Conservation (phyloP, 2,329 filamentous ascomycete genomes). For the Dothistroma septosporum region DNA sequence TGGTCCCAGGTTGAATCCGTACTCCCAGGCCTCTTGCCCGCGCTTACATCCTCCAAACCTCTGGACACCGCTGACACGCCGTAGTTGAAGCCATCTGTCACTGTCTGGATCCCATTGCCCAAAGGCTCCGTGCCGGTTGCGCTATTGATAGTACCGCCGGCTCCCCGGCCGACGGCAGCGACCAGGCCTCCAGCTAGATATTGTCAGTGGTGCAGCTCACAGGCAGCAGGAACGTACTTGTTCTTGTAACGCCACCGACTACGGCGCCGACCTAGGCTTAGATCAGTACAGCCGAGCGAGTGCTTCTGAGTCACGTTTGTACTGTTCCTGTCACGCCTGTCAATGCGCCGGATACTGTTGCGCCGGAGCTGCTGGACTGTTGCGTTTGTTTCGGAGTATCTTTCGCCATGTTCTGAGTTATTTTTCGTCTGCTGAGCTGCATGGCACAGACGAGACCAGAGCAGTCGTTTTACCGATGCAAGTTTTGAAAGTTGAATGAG, state of each 20-base stretch:
- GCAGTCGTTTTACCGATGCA: too few species aligned
- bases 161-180: conserved; percentile 42
- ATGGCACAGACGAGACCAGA: too few species aligned
- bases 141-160: conserved; percentile 44
- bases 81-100: conserved; percentile 42
- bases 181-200: conserved; percentile 47
- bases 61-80: conserved; percentile 36
- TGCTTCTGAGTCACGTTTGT: not conserved
- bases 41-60: conserved; percentile 43
- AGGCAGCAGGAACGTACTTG: not conserved
- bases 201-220: conserved; percentile 1
- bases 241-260: conserved; percentile 7
- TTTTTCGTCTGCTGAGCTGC: too few species aligned
- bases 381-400: not conserved
- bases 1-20: conserved; percentile 9
- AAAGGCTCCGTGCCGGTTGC: conserved; percentile 42
- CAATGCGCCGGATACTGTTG: not conserved
- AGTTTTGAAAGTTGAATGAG: too few species aligned
- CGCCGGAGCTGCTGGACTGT: not conserved
- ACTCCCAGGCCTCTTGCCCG: conserved; percentile 37
- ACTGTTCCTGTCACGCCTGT: conserved; percentile 9
- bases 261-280: conserved; percentile 5
- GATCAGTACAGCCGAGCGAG: not conserved
- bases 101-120: conserved; percentile 40
- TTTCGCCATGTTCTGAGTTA: not conserved